These are phyloP conservation scores for Paraphoma chrysanthemicola DNA, from an alignment of 2,329 filamentous ascomycete species.

Conservation along the genomic window DNA sequence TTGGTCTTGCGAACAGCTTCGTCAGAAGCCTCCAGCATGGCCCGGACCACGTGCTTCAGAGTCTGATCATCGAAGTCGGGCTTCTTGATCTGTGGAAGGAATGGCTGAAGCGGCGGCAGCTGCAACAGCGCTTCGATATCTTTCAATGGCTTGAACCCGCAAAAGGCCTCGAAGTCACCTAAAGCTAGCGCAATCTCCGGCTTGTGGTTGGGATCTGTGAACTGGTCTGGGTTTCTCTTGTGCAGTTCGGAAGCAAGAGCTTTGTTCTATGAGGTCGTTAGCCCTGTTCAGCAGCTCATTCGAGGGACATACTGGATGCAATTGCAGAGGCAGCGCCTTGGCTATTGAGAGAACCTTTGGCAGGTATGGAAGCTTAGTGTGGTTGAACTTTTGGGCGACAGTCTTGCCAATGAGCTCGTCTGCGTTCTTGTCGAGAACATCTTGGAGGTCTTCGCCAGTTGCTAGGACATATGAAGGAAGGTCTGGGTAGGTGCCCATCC, in stretches of 20 bases:
- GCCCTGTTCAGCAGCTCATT: not conserved
- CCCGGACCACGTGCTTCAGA: constrained; percentile 63
- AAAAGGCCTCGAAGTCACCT: constrained; percentile 76
- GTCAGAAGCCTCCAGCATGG: constrained; percentile 62
- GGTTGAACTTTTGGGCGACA: constrained; percentile 66
- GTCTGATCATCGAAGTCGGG: constrained; percentile 63
- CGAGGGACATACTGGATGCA: constrained; percentile 63
- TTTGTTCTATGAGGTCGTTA: constrained; percentile 58
- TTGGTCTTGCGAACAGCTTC: constrained; percentile 61
- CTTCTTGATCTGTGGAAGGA: constrained; percentile 55
- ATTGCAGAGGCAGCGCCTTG: constrained; percentile 76
- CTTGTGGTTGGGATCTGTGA: constrained; percentile 78
- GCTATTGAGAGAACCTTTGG: constrained; percentile 79
- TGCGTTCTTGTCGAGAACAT: constrained; percentile 68
- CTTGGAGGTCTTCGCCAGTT: constrained; percentile 69
- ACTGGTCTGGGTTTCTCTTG: constrained; percentile 67
- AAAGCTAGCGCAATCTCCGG: constrained; percentile 79
- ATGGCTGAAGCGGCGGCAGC: constrained; percentile 61
- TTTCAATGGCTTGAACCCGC: constrained; percentile 72
- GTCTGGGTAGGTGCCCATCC: constrained; percentile 79
- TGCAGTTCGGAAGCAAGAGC: constrained; percentile 70
- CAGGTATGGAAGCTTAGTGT: constrained; percentile 71
- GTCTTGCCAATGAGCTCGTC: constrained; percentile 69
- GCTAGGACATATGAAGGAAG: constrained; percentile 69
- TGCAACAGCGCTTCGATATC: constrained; percentile 67